Percentiles rank a stretch among this genome's conserved stretches.
Evolutionary conservation across 495 filamentous ascomycete genomes (phyloP).

Genomic region (Cladorrhinum samala): DNA sequence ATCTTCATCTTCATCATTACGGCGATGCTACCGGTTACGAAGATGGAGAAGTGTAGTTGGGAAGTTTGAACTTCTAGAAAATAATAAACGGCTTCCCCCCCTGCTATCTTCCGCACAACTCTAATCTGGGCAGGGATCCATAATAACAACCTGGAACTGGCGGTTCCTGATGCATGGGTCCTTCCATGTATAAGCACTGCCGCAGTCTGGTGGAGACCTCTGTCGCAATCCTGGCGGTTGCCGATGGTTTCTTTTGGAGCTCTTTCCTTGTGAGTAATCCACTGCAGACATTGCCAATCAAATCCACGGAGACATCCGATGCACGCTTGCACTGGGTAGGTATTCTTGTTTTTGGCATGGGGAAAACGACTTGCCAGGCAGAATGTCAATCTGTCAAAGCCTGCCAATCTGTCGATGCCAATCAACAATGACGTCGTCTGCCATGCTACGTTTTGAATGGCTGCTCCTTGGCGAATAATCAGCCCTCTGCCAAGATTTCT

Average conservation of each 20-base stretch:
- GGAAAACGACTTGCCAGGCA: too few relatives aligned
- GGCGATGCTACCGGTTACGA: too few relatives aligned
- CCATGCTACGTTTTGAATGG: background rate
- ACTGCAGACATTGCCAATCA: background rate
- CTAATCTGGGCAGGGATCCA: background rate
- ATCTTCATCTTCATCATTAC: too few relatives aligned
- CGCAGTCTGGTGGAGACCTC: slow-evolving; percentile 8
- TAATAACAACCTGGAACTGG: slow-evolving; percentile 6
- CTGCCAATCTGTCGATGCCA: background rate
- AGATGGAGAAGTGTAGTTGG: too few relatives aligned
- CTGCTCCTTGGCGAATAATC: background rate
- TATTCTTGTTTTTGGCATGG: background rate
- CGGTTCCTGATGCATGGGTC: background rate
- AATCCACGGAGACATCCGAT: background rate
- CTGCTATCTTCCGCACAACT: too few relatives aligned
- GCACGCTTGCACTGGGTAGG: background rate
- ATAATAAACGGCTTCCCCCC: too few relatives aligned
- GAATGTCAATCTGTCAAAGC: too few relatives aligned
- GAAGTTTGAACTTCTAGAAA: too few relatives aligned
- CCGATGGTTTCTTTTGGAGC: background rate
- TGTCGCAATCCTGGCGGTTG: slow-evolving; percentile 4
- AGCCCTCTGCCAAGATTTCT: background rate
- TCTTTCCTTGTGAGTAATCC: background rate
- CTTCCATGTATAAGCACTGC: slow-evolving; percentile 12
- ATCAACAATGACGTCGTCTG: background rate